Evolutionary conservation across 2,329 filamentous ascomycete species (phyloP).

Genomic region (Fusarium sp.): DNA sequence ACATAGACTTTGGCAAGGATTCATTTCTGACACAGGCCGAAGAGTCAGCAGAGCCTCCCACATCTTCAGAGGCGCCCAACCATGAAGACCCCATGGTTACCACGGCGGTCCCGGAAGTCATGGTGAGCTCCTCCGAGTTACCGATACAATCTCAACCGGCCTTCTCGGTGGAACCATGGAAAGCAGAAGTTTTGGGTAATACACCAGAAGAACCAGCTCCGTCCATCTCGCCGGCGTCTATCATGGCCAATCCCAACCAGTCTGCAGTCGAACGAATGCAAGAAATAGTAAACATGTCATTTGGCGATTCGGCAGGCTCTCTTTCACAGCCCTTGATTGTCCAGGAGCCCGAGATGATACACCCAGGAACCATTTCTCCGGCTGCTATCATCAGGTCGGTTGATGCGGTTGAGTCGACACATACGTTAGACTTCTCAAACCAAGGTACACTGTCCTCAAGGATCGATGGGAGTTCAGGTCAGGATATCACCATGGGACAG

Average conservation of each 20-base stretch:
- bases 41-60: conserved; percentile 6
- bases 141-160: conserved; percentile 31
- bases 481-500: conserved; percentile 44
- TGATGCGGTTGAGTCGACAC: conserved; percentile 36
- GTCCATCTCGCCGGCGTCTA: conserved; percentile 44
- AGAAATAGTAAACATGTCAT: conserved; percentile 34
- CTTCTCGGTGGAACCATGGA: conserved; percentile 41
- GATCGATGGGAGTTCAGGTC: conserved; percentile 37
- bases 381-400: conserved; percentile 51
- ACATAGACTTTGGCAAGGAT: conserved; percentile 39
- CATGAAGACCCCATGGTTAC: not conserved
- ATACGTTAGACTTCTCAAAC: conserved; percentile 35
- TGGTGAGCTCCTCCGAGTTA: conserved; percentile 29
- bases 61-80: conserved; percentile 8
- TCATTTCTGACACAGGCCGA: conserved; percentile 23
- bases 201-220: conserved; percentile 33
- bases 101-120: conserved; percentile 10
- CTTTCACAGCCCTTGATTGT: conserved; percentile 36
- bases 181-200: conserved; percentile 37
- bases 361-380: conserved; percentile 52
- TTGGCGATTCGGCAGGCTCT: conserved; percentile 28
- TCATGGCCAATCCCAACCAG: conserved; percentile 36
- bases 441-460: conserved; percentile 31
- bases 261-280: conserved; percentile 38
- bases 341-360: conserved; percentile 25